A percentile compares a stretch with the other conserved stretches of the same genome.
Conservation (phyloP, 176 grass and related monocot species). For the Oryza nivara region DNA sequence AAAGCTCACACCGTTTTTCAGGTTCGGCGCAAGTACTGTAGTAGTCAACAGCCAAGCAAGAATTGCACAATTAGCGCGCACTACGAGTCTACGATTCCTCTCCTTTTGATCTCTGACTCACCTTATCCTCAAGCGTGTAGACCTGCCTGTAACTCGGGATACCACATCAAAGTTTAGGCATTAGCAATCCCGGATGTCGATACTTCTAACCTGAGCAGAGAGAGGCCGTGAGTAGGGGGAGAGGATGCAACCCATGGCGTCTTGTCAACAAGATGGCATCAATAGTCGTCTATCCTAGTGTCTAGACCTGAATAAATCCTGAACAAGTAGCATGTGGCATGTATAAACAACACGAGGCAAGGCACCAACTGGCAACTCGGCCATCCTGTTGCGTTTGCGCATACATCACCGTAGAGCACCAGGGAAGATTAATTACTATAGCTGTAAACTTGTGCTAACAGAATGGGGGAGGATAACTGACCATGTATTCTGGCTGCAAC, state of each 20-base stretch:
- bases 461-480: neutral
- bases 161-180: neutral
- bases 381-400: neutral
- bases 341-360: neutral
- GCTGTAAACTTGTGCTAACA: neutral
- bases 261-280: constrained; percentile 40
- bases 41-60: neutral
- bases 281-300: neutral
- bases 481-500: constrained; percentile 15
- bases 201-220: neutral
- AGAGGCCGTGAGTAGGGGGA: neutral
- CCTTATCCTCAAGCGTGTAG: constrained; percentile 32
- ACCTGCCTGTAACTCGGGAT: constrained; percentile 22
- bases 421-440: no score
- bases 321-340: constrained; percentile 42
- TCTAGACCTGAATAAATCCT: constrained; percentile 10
- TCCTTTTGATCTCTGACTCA: constrained; percentile 19
- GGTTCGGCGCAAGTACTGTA: neutral
- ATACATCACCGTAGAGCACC: constrained; percentile 16
- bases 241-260: constrained; percentile 37
- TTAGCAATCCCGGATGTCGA: constrained; percentile 2
- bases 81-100: constrained; percentile 23
- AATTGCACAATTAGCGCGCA: constrained; percentile 28
- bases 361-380: neutral
- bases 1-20: neutral